Percentiles rank a stretch among this genome's conserved stretches.
Evolutionary conservation across 75 land plant species (phyloP).

Genomic region (Chamaecyparis obtusa): DNA sequence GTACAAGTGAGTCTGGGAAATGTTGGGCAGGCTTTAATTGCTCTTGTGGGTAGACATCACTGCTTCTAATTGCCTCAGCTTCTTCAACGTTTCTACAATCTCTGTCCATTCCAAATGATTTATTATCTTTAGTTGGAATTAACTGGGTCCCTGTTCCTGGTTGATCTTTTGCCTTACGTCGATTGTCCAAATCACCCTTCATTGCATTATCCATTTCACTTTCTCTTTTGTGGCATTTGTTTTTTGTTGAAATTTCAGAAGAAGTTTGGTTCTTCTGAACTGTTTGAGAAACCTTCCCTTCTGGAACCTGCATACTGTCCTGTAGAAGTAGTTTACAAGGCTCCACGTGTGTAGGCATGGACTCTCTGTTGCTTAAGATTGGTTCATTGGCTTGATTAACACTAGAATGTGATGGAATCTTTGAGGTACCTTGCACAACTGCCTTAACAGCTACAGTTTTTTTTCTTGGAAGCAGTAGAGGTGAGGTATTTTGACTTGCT

Average conservation of each 20-base stretch:
- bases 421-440: conserved; percentile 3
- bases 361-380: background rate
- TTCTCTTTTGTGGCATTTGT: conserved; percentile 7
- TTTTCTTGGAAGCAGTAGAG: background rate
- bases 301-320: conserved; percentile 2
- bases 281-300: conserved; percentile 2
- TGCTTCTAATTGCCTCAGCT: conserved; percentile 13
- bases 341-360: background rate
- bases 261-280: conserved; percentile 6
- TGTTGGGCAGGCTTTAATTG: background rate
- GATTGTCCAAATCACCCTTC: background rate
- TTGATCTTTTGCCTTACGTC: background rate
- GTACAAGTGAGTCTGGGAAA: background rate
- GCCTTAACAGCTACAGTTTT: background rate
- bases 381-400: conserved; percentile 1
- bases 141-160: background rate
- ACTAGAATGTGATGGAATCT: background rate
- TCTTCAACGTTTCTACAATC: background rate
- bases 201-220: background rate
- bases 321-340: background rate
- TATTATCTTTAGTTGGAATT: background rate
- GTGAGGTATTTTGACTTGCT: background rate
- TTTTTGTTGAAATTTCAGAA: background rate
- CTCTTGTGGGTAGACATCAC: conserved; percentile 3
- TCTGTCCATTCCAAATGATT: background rate